Evolutionary conservation across 768 basidiomycete genomes (phyloP), one percentile per base, ranked within the genome.

Genomic region (Macrocybe gigantea): DNA sequence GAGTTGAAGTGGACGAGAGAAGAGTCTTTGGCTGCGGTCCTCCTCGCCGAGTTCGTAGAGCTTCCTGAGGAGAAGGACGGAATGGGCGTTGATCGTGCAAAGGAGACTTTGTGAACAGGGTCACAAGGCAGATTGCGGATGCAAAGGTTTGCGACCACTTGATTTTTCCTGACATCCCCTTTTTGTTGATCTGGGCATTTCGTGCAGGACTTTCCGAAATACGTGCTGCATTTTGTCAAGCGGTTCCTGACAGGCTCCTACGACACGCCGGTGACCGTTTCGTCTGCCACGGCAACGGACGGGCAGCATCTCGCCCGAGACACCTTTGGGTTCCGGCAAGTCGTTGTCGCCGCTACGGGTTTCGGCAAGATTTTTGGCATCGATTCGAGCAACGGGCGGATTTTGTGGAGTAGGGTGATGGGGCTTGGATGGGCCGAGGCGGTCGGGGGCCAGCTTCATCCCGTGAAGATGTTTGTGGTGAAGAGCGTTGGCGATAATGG

Each of bases 301-400:
- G 32, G 70, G 67, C 15, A 49, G 65, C 0, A 22, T 22, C 69
- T 84, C 0, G 67, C 72, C 49, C 80, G 89, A 5, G 92, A 94
- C 57, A 64, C 82, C 0, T 95, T 94, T 60, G 93, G 92, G 0
- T 91, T 96, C 66, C 75, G 85, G 34, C 90, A 96, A 60, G 63
- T 96, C 30, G 77, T 94, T 39, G 77, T 95, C 4, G 75, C 71
- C 5, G 86, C 82, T 0, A 91, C 88, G 3, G 54, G 70, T 1
- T 70, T 76, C 30, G 91, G 92, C 2, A 92, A 90, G 57, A 54
- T 93, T 0, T 92, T 82, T 57, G 93, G 83, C 0, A 65, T 97
- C 38, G 92, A 96, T 56, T 85, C 88, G 1, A 77, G 80, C 7
- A 86, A 73, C 38, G 93, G 93, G 0, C 69, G 75, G 1, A 72